Percentiles rank a stretch among this genome's conserved stretches.
Evolutionary conservation across 2,329 filamentous ascomycete species (phyloP).

Genomic region (Pseudogymnoascus sp.): DNA sequence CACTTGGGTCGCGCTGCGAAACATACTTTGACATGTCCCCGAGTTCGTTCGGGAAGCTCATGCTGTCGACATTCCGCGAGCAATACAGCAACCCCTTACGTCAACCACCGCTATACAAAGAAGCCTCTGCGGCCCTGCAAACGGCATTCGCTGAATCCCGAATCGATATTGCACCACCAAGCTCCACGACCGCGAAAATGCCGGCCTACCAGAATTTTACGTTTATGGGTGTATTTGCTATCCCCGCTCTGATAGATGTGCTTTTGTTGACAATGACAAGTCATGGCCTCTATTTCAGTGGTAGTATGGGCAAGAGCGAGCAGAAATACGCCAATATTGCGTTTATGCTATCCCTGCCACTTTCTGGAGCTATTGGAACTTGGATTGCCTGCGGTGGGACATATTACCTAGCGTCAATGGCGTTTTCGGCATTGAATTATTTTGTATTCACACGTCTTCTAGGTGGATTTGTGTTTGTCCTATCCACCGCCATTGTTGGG

Average conservation of each 20-base stretch:
- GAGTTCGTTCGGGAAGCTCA: conserved; percentile 36
- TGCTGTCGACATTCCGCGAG: conserved; percentile 37
- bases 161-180: conserved; percentile 38
- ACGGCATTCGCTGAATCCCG: conserved; percentile 45
- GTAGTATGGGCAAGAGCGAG: conserved; percentile 42
- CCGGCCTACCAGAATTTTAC: conserved; percentile 42
- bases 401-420: conserved; percentile 50
- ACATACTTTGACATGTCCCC: conserved; percentile 50
- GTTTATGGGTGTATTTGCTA: conserved; percentile 50
- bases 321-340: conserved; percentile 45
- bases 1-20: conserved; percentile 53
- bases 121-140: conserved; percentile 43
- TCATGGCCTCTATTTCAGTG: conserved; percentile 51
- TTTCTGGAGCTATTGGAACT: conserved; percentile 51
- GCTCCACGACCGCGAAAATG: conserved; percentile 34
- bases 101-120: conserved; percentile 41
- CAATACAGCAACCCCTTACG: conserved; percentile 31
- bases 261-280: conserved; percentile 48
- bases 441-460: conserved; percentile 37
- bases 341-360: conserved; percentile 47
- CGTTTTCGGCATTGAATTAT: conserved; percentile 37
- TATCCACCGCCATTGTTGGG: conserved; percentile 21
- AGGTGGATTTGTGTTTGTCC: conserved; percentile 36
- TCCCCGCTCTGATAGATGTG: conserved; percentile 54
- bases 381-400: conserved; percentile 56